Evolutionary conservation across 1,284 basidiomycete species (phyloP).

Genomic region (Naganishia sp.): DNA sequence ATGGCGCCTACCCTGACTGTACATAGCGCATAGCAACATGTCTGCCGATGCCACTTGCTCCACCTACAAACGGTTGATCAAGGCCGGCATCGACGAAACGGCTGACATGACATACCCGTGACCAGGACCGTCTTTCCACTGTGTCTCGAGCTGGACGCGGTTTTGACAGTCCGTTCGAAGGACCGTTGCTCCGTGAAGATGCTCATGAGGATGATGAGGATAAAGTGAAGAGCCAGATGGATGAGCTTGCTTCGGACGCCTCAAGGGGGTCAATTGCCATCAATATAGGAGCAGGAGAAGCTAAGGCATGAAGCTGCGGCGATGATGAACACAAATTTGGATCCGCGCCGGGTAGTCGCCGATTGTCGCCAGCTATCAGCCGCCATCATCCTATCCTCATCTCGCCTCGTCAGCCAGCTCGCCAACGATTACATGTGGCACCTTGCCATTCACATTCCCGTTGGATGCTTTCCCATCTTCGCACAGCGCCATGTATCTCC

Average conservation of each 20-base stretch:
- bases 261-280: no score
- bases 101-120: slow-evolving; percentile 32
- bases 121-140: slow-evolving; percentile 34
- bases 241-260: no score
- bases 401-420: slow-evolving; percentile 1
- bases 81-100: neutral
- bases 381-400: neutral
- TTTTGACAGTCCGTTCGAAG: neutral
- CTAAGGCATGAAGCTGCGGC: neutral
- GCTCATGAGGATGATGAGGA: neutral
- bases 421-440: neutral
- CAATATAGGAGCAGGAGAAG: neutral
- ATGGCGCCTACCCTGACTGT: slow-evolving; percentile 29
- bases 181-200: slow-evolving; percentile 2
- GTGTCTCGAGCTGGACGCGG: slow-evolving; percentile 1
- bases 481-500: slow-evolving; percentile 22
- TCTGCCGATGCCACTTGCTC: slow-evolving; percentile 36
- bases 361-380: neutral
- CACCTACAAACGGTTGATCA: slow-evolving; percentile 28
- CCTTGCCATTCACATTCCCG: neutral
- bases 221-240: no score
- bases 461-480: neutral
- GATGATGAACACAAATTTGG: neutral
- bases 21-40: slow-evolving; percentile 30
- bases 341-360: slow-evolving; percentile 7